Conservation (phyloP, 1,284 basidiomycete genomes). For the Sanguinoderma infundibulare region DNA sequence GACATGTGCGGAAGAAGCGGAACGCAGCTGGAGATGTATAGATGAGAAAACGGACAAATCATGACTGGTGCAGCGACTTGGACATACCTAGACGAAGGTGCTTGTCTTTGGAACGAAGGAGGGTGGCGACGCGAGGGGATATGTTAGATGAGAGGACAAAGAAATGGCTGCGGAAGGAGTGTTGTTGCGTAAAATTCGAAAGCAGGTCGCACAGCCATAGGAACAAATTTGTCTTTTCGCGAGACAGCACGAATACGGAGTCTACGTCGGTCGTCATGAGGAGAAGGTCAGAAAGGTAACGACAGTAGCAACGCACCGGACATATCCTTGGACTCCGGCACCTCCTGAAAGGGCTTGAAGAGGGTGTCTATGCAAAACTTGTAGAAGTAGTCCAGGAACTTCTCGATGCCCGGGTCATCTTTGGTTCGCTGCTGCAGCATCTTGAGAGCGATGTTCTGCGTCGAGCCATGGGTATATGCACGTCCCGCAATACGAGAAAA, state of each 20-base stretch:
- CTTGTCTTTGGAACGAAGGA: slow-evolving; percentile 87
- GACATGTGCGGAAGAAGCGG: slow-evolving; percentile 88
- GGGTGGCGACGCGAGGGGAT: slow-evolving; percentile 72
- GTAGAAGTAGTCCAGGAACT: slow-evolving; percentile 94
- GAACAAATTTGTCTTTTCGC: slow-evolving; percentile 79
- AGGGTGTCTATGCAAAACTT: slow-evolving; percentile 75
- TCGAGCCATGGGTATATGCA: background rate
- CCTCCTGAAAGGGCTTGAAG: slow-evolving; percentile 78
- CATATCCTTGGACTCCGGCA: slow-evolving; percentile 76
- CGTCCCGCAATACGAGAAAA: background rate
- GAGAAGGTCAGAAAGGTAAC: background rate
- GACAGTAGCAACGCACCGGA: slow-evolving; percentile 49
- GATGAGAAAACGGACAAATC: background rate
- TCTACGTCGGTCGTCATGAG: slow-evolving; percentile 41
- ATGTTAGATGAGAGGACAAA: slow-evolving; percentile 85
- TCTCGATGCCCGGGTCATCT: slow-evolving; percentile 86
- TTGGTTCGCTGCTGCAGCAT: slow-evolving; percentile 59
- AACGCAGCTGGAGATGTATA: slow-evolving; percentile 69
- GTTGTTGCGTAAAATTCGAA: slow-evolving; percentile 87
- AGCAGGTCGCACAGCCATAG: slow-evolving; percentile 90
- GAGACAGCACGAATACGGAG: slow-evolving; percentile 55
- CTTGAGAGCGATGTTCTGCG: slow-evolving; percentile 40
- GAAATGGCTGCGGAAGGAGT: slow-evolving; percentile 90
- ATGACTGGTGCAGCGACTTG: slow-evolving; percentile 1
- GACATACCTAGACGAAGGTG: slow-evolving; percentile 85